These are phyloP conservation scores for Candolleomyces eurysporus DNA, from an alignment of 768 basidiomycete genomes.

Conservation along the genomic window DNA sequence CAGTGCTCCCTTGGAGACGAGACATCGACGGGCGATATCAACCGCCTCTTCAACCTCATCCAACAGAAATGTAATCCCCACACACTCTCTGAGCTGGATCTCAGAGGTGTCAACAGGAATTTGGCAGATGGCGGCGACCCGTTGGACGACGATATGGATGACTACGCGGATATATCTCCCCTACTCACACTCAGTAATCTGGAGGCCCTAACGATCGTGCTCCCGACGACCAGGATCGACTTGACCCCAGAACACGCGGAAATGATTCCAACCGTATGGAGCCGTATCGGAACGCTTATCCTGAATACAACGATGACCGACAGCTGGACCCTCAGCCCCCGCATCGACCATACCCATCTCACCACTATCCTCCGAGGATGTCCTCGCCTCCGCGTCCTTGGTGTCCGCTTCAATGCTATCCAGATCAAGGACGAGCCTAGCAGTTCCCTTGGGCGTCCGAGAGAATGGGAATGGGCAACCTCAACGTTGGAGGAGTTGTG, in stretches of 20 bases:
- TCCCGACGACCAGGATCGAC: too few relatives aligned
- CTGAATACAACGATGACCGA: neutral
- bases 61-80: too few relatives aligned
- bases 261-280: neutral
- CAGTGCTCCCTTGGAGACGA: too few relatives aligned
- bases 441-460: neutral
- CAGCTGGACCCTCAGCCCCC: neutral
- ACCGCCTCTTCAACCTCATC: too few relatives aligned
- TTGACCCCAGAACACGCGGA: neutral
- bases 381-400: neutral
- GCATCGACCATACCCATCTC: neutral
- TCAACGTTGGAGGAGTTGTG: neutral
- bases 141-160: too few relatives aligned
- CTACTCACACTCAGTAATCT: too few relatives aligned
- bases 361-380: neutral
- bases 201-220: too few relatives aligned
- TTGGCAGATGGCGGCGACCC: too few relatives aligned
- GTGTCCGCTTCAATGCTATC: neutral
- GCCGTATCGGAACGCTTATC: neutral
- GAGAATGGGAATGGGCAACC: neutral
- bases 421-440: neutral
- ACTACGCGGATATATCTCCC: too few relatives aligned
- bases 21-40: too few relatives aligned
- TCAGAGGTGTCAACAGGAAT: too few relatives aligned
- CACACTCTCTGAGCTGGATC: too few relatives aligned